These are phyloP conservation scores for Triticum urartu DNA, from an alignment of 176 grass and related monocot genomes.

Conservation along the genomic window DNA sequence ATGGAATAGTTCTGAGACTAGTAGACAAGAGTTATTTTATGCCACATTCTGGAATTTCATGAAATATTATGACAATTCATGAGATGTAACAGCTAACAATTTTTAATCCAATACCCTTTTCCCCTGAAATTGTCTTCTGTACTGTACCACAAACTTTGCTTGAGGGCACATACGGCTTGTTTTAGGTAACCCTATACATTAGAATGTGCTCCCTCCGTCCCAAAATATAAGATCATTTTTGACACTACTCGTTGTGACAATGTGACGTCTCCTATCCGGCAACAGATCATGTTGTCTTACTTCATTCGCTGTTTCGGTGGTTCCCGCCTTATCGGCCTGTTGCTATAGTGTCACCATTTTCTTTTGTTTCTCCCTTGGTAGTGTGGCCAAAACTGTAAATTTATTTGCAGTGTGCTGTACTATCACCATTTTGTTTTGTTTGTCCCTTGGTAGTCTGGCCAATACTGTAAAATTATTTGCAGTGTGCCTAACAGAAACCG, in stretches of 20 bases:
- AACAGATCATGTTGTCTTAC: background rate
- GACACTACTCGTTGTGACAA: background rate
- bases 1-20: conserved; percentile 68
- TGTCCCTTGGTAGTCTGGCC: background rate
- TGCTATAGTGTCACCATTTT: background rate
- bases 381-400: background rate
- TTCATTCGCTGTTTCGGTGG: background rate
- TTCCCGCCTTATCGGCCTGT: background rate
- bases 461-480: background rate
- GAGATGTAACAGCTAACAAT: conserved; percentile 44
- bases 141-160: conserved; percentile 23
- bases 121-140: conserved; percentile 27
- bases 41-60: conserved; percentile 43
- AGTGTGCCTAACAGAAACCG: background rate
- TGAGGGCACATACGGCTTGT: conserved; percentile 1
- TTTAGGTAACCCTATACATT: conserved; percentile 25
- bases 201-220: background rate
- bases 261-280: background rate
- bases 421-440: background rate
- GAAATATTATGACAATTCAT: conserved; percentile 23
- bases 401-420: background rate
- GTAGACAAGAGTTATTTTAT: conserved; percentile 49
- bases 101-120: conserved; percentile 22
- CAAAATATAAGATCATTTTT: too few species aligned
- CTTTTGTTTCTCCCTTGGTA: background rate